Evolutionary conservation across 2,329 filamentous ascomycete species (phyloP), one percentile per base, ranked within the genome.

Genomic region (Diaporthe vaccinii): DNA sequence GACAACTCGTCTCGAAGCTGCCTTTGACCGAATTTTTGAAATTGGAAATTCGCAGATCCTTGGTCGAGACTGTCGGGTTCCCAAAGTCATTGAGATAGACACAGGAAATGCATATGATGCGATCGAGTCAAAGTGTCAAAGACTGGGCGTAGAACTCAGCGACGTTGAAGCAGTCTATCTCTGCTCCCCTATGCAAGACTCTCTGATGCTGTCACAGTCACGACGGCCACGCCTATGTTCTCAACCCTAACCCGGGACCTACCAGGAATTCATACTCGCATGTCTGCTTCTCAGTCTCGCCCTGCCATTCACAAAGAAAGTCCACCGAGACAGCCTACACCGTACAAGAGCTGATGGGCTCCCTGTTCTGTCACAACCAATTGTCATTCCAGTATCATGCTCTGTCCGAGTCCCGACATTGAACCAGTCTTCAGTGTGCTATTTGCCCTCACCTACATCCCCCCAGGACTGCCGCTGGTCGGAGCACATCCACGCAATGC

Each of bases 121-220:
- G 5, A 57, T 57, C 25, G 15, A 57, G 28, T 31, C 53, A 57
- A 57, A 12, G 25, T 57, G 53, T 17, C 53, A 57, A 34, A 31
- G 6, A 15, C 12, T 57, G 25, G 25, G 53, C 53, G 25, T 57
- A 57, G 53, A 57, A 20, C 53, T 57, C 28, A 34, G 53, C 15
- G 15, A 57, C 15, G 53, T 57, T 28, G 53, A 57, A 57, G 53
- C 53, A 17, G 25, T 34, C 28, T 57, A 57, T 31, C 53, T 28
- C 14, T 57, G 53, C 53, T 57, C 53, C 14, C 53, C 53, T 14
- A 57, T 57, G 17, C 53, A 57, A 57, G 53, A 57, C 53, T 57
- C 53, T 31, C 53, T 57, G 53, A 57, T 57, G 53, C 53, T 57
- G 15, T 57, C 53, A 31, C 53, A 57, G 15, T 31, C 34, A 14